Evolutionary conservation across 768 basidiomycete genomes (phyloP).

Genomic region (Amylocystis lapponica): DNA sequence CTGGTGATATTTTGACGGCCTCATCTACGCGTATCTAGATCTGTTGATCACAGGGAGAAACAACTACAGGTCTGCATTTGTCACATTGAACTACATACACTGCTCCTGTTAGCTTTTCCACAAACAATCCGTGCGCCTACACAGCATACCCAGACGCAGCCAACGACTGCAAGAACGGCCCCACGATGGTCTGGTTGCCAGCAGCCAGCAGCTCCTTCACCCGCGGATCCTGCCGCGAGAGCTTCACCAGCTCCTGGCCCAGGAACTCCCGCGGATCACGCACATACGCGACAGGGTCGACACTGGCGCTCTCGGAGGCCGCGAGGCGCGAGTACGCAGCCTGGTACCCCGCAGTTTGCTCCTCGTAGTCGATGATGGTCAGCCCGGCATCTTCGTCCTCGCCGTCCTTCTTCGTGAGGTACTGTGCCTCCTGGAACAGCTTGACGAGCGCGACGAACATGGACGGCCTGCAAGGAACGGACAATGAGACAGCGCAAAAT

Average conservation of each 20-base stretch:
- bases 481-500: background rate
- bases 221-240: slow-evolving; percentile 11
- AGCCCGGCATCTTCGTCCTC: slow-evolving; percentile 51
- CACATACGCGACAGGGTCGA: slow-evolving; percentile 33
- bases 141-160: slow-evolving; percentile 10
- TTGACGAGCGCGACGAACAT: slow-evolving; percentile 66
- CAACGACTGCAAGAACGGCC: slow-evolving; percentile 16
- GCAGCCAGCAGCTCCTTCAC: slow-evolving; percentile 11
- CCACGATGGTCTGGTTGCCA: slow-evolving; percentile 13
- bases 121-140: background rate
- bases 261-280: slow-evolving; percentile 21
- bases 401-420: slow-evolving; percentile 42
- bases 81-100: background rate
- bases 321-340: slow-evolving; percentile 90
- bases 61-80: background rate
- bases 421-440: slow-evolving; percentile 74
- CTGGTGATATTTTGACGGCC: slow-evolving; percentile 34
- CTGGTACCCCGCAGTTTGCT: slow-evolving; percentile 87
- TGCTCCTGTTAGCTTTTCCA: too few species aligned
- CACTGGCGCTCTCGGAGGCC: slow-evolving; percentile 37
- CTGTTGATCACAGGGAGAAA: too few species aligned
- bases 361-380: slow-evolving; percentile 84
- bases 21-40: too few species aligned
- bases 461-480: slow-evolving; percentile 49
- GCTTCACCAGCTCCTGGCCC: slow-evolving; percentile 17